Conservation (phyloP, 352 stramenopile species). For the Elongisporangium prolatum region DNA sequence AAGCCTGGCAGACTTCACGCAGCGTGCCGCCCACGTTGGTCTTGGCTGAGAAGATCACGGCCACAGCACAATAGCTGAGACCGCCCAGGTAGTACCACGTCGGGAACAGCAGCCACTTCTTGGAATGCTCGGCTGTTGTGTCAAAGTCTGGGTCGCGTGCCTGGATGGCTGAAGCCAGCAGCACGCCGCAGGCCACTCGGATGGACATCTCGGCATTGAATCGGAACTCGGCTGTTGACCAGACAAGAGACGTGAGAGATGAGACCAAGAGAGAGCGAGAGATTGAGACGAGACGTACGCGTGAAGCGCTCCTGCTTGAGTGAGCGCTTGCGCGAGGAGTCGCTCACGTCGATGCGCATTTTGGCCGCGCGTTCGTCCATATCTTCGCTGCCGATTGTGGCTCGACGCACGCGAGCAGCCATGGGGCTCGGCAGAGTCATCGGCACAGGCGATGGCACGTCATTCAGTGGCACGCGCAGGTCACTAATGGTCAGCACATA, state of each 20-base stretch:
- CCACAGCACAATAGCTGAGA: slow-evolving; percentile 72
- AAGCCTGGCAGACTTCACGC: slow-evolving; percentile 63
- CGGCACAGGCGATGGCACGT: no score
- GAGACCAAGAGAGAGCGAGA: background rate
- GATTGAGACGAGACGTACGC: slow-evolving; percentile 8
- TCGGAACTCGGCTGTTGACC: slow-evolving; percentile 26
- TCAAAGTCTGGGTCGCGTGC: slow-evolving; percentile 29
- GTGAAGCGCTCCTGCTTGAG: slow-evolving; percentile 21
- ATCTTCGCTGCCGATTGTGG: slow-evolving; percentile 9
- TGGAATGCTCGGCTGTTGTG: slow-evolving; percentile 10
- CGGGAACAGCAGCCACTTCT: slow-evolving; percentile 42
- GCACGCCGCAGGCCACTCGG: slow-evolving; percentile 31
- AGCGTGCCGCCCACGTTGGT: slow-evolving; percentile 71
- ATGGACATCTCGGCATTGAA: slow-evolving; percentile 35
- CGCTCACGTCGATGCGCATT: slow-evolving; percentile 23
- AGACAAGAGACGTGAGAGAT: background rate
- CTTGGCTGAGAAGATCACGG: slow-evolving; percentile 69
- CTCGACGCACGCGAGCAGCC: no score
- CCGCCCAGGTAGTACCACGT: slow-evolving; percentile 55
- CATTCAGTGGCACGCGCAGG: no score
- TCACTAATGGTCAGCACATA: no score
- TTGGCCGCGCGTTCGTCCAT: slow-evolving; percentile 14
- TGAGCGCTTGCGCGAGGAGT: slow-evolving; percentile 8
- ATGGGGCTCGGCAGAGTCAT: no score
- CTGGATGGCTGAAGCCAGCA: slow-evolving; percentile 34